Percentiles rank a stretch among this genome's conserved stretches.
Conservation (phyloP, 2,329 filamentous ascomycete genomes). For the Ophiostoma ulmi region DNA sequence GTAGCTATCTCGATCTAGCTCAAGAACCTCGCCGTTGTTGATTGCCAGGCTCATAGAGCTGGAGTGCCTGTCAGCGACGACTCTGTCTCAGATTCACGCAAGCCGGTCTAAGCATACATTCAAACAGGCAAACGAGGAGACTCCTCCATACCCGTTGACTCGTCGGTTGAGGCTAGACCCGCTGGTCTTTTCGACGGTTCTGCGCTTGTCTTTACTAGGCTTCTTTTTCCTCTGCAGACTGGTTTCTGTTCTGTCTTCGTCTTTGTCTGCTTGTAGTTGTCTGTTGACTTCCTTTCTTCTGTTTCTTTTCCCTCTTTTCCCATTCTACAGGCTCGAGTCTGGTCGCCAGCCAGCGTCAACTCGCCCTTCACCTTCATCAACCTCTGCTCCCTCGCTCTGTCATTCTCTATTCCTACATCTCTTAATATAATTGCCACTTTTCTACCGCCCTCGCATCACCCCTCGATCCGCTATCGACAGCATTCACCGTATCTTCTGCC, state of each 20-base stretch:
- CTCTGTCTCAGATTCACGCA: constrained; percentile 12
- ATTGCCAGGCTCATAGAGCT: neutral
- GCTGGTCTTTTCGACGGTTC: neutral
- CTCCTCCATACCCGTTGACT: neutral
- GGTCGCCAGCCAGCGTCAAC: constrained; percentile 9
- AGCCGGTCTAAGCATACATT: neutral
- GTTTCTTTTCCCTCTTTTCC: neutral
- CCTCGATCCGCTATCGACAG: neutral
- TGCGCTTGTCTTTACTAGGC: constrained; percentile 10
- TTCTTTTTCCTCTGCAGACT: constrained; percentile 9
- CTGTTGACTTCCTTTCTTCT: neutral
- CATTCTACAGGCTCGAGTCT: constrained; percentile 8
- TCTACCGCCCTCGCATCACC: neutral
- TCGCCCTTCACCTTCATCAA: neutral
- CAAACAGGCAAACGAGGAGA: neutral
- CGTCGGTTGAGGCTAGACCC: neutral
- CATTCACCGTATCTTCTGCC: neutral
- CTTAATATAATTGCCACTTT: neutral
- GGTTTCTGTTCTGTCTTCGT: too few species aligned
- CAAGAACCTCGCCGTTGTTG: neutral
- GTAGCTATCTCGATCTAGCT: neutral
- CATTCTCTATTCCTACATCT: neutral
- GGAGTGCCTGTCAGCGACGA: neutral
- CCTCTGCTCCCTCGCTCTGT: neutral
- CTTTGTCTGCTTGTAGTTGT: neutral